These are phyloP conservation scores for Themeda triandra DNA, from an alignment of 176 grass and related monocot species.

Conservation along the genomic window DNA sequence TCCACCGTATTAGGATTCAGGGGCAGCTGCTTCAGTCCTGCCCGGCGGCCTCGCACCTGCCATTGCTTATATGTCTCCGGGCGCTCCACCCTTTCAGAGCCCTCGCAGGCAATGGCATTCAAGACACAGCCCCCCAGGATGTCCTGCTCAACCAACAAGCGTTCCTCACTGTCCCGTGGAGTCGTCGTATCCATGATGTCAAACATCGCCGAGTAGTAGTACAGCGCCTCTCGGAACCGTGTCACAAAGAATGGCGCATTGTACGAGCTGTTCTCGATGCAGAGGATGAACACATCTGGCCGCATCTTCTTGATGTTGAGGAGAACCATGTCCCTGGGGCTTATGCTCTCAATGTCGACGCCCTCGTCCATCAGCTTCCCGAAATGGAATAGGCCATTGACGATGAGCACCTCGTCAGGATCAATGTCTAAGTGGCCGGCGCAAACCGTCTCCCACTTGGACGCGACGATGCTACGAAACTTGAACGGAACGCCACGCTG, in stretches of 20 bases:
- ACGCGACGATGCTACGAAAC: neutral
- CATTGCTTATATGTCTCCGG: constrained; percentile 46
- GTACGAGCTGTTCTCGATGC: constrained; percentile 19
- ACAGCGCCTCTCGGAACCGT: constrained; percentile 36
- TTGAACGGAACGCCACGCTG: neutral
- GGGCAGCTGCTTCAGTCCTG: constrained; percentile 24
- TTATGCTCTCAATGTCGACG: neutral
- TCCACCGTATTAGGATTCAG: neutral
- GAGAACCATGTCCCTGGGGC: constrained; percentile 35
- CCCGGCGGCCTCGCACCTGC: constrained; percentile 11
- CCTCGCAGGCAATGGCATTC: constrained; percentile 47
- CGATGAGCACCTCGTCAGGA: neutral
- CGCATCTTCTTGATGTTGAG: constrained; percentile 28
- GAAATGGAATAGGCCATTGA: neutral
- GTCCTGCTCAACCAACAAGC: constrained; percentile 30
- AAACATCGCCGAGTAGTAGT: constrained; percentile 21
- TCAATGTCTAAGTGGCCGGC: neutral
- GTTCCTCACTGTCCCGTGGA: neutral
- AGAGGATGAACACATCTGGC: constrained; percentile 22
- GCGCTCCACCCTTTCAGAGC: constrained; percentile 29
- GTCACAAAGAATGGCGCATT: constrained; percentile 29
- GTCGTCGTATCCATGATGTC: constrained; percentile 33
- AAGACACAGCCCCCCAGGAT: neutral
- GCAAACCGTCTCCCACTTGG: neutral
- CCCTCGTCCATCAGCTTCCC: neutral